Base-by-base conservation (phyloP, 108 stramenopile genomes). In the Pseudonitzschia multiseries region DNA sequence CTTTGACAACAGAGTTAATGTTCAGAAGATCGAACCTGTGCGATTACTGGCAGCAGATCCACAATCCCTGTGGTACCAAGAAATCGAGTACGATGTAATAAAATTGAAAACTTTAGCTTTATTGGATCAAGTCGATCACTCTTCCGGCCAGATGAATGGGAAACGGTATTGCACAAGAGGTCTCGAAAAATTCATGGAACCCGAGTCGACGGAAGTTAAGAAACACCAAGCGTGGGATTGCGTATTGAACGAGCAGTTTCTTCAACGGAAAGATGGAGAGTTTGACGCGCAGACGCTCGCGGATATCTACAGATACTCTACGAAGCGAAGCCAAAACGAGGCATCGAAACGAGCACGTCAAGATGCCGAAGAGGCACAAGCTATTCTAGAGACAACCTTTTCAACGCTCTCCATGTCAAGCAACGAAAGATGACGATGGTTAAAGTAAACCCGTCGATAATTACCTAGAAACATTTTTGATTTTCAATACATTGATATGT, bases 211-310 rank as follows among this genome's bases (percentile, higher is more conserved):
- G 0, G 31, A 61, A 29, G 27, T 51, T 15, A 76, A 70, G 40
- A 78, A 67, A 41, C 65, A 57, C 51, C 22, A 21, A 46, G 63
- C 57, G 13, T 71, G 77, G 70, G 77, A 78, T 64, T 63, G 65
- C 10, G 65, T 78, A 0, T 31, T 78, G 33, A 54, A 65, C 27
- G 77, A 78, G 21, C 77, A 78, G 70, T 50, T 48, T 12, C n/a
- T 65, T 14, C 77, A 78, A 71, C 64, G 70, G 0, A 18, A 67
- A 17, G 29, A 46, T 32, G 70, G 70, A 15, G 27, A 56, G 28
- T 71, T 46, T 27, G 70, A 78, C 61, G 77, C 71, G 18, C 42
- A 66, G 33, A 60, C 57, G n/a, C 14, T 78, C 29, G 68, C 77
- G 1, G 67, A 56, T 64, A 59, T 67, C 10, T 78, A 71, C 46